Base-by-base conservation (phyloP, 2,329 filamentous ascomycete genomes). In the Coleophoma crateriformis region DNA sequence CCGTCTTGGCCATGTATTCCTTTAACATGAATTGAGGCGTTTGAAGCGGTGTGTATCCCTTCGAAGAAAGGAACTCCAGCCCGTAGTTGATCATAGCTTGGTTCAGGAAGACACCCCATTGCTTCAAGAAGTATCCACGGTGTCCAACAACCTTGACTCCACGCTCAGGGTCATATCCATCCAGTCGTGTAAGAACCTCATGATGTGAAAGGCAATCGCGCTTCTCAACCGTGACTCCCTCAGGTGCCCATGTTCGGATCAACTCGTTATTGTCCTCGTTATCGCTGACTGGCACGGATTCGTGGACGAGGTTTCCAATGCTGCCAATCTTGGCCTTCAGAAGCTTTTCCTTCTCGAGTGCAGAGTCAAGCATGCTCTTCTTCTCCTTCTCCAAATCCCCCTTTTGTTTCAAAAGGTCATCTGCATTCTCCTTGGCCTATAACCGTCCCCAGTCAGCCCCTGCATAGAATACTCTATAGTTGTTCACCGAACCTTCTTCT, bases 1-100 rank as follows among this genome's bases (percentile, higher is more conserved):
- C 94, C 0, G 94, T 99, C 77, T 97, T 97, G 53, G 88, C 91
- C 94, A 99, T 99, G 68, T 90, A 86, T 46, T 95, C 88, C 69
- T 88, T 88, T 55, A 92, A 80, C 88, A 97, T 96, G 76, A 99
- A 95, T 65, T 90, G 90, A 2, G 91, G 91, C 2, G 92, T 87
- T 64, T 94, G 88, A 57, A 92, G 82, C 7, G 88, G 85, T 32
- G 79, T 90, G 70, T 90, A 95, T 50, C 87, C 90, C 68, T 85
- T 87, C 61, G 81, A 76, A 68, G 82, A 82, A 49, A 97, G 82
- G 68, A 95, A 97, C 64, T 95, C 87, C 44, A 96, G 76, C 47
- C 91, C 92, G 66, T 97, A 99, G 72, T 96, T 96, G 70, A 96
- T 85, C 46, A 99, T 78, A 1, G 94, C 94, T 66, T 94, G 85